phyloP scores from a whole-genome alignment of 345 rosid genomes.

The Cochlearia excelsa region DNA sequence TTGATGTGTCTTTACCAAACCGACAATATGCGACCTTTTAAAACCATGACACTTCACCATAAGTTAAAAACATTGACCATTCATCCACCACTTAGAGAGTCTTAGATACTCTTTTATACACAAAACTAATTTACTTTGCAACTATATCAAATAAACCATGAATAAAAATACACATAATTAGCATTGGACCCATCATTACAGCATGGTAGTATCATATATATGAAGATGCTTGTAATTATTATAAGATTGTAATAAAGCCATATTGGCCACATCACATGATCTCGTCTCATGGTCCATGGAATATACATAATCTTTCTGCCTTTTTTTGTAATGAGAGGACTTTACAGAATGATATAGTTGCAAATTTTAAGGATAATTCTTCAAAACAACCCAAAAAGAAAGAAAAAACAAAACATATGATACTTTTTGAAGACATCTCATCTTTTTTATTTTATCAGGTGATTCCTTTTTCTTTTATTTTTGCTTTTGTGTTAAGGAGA shows the following conservation, averaged over 20 bases:
- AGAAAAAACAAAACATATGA: conserved; percentile 19
- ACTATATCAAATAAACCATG: conserved; percentile 1
- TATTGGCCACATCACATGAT: conserved; percentile 21
- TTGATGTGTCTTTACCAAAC: conserved; percentile 28
- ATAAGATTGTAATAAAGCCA: conserved; percentile 8
- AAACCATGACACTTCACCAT: conserved; percentile 31
- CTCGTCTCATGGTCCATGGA: conserved; percentile 17
- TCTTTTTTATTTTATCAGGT: conserved; percentile 27
- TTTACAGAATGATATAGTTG: conserved; percentile 34
- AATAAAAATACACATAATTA: conserved; percentile 8
- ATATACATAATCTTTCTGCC: conserved; percentile 25
- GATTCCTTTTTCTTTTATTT: conserved; percentile 22
- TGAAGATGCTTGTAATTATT: conserved; percentile 26
- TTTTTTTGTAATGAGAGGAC: conserved; percentile 20
- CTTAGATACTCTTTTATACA: background rate
- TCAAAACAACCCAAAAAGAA: conserved; percentile 1
- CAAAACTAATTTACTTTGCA: conserved; percentile 12
- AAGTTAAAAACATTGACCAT: conserved; percentile 21
- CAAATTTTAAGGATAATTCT: conserved; percentile 15
- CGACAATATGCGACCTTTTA: conserved; percentile 21
- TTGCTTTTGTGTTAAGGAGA: conserved; percentile 26
- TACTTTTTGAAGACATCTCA: conserved; percentile 28
- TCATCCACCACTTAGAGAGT: conserved; percentile 7
- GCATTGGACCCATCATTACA: conserved; percentile 4
- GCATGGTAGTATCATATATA: conserved; percentile 2